Evolutionary conservation across 768 basidiomycete genomes (phyloP).

Genomic region (Lactifluus volemus): DNA sequence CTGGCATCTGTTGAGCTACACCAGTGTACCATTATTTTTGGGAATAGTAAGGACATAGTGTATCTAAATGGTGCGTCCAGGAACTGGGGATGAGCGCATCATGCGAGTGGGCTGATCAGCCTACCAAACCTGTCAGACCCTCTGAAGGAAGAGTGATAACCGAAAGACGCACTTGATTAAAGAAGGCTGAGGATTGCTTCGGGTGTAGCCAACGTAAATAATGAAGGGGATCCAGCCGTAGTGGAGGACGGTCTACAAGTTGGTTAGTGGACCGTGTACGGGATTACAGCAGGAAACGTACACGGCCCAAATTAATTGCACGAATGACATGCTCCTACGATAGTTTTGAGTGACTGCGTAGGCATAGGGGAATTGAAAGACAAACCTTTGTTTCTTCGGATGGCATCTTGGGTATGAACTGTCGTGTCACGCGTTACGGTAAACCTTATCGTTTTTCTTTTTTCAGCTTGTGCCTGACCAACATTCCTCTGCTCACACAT

Average conservation of each 20-base stretch:
- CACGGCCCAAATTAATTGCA: constrained; percentile 71
- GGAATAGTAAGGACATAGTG: constrained; percentile 1
- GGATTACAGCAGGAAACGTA: constrained; percentile 30
- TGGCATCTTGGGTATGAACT: constrained; percentile 42
- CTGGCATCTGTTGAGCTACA: not conserved
- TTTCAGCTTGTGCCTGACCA: too few relatives aligned
- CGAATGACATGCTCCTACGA: constrained; percentile 74
- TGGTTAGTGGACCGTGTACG: constrained; percentile 2
- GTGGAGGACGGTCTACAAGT: constrained; percentile 71
- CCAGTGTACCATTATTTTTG: constrained; percentile 11
- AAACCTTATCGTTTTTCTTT: too few relatives aligned
- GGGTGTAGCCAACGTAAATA: constrained; percentile 90
- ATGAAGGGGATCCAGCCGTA: constrained; percentile 96
- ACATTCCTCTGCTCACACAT: not conserved
- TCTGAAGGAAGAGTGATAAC: not conserved
- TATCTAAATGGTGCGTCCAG: constrained; percentile 10
- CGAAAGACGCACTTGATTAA: constrained; percentile 77
- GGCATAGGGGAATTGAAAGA: not conserved
- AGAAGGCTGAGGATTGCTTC: constrained; percentile 92
- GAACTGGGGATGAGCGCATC: constrained; percentile 28
- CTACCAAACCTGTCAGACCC: constrained; percentile 31
- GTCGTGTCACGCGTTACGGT: too few relatives aligned
- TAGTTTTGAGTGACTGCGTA: not conserved
- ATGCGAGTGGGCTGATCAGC: constrained; percentile 91
- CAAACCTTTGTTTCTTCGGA: constrained; percentile 86